Base-by-base conservation (phyloP, 306 rosid genomes). In the Medicago arabica region DNA sequence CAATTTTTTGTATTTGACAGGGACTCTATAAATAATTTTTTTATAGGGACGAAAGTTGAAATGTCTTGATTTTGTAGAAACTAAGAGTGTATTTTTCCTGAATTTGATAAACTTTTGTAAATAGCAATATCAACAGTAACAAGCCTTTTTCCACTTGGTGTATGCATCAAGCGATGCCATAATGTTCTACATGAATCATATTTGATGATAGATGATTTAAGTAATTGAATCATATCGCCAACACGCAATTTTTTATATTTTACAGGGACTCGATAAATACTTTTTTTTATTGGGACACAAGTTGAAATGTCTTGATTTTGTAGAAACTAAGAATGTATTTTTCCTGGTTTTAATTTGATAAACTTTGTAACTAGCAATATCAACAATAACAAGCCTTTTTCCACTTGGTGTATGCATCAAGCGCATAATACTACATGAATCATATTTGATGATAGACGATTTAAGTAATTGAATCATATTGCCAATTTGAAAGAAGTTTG, bases 301-400 rank as follows among this genome's bases (percentile, higher is more conserved):
- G 60, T 54, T 54, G 60, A 54, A 54, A 54, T 54, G 11, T 54
- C 28, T 3, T 54, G 60, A 54, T 54, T 17, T 54, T 54, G 18
- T 54, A 17, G 25, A 18, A 54, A 54, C 25, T 16, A 54, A 54
- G 25, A 14, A 50, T 50, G 4, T 44, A 28, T 50, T 50, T n/a
- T 50, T 9, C 19, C 57, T 50, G 57, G 65, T 74, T 80, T 41
- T 58, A 64, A 55, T 59, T 68, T 75, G 25, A 50, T 54, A 23
- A 5, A 17, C 10, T 39, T 49, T 40, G 11, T 31, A 13, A 28
- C 23, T 14, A 46, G 51, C 58, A 51, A 23, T n/a, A 58, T 21
- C 8, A 58, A 58, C 64, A 58, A 16, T 21, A 10, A 9, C 64
- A 58, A n/a, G 64, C 64, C 64, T 58, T 58, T 51, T 58, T 58